Evolutionary conservation across 108 stramenopile genomes (phyloP), one percentile per base, ranked within the genome.

Genomic region (Epipyxis sp.): DNA sequence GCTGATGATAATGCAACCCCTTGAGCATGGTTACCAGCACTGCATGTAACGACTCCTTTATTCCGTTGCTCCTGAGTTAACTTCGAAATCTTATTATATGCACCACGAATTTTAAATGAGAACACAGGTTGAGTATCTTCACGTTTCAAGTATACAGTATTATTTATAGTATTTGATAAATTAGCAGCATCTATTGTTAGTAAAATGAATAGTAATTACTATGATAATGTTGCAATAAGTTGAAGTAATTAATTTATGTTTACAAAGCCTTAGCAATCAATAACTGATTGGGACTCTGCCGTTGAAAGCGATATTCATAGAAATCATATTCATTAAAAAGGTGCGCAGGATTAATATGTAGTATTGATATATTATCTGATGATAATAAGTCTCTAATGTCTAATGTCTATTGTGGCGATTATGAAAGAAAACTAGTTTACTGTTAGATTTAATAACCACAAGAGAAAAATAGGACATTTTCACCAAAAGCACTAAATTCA

Each of bases 21-120:
- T 76, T 98, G 97, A 0, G 97, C 97, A 81, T 98, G 97, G 83
- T 98, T 98, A 6, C 97, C 97, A 27, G 97, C 94, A 25, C 91
- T 93, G 83, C 97, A 98, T 0, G 95, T 94, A 30, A 98, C 95
- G 39, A 98, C 92, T 30, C 97, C 97, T 39, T 78, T 59, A 2
- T 78, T 78, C 42, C 94, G 81, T 57, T 90, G 80, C 0, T 81
- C 81, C 25, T 42, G 44, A 16, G 92, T 77, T 42, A 95, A 81
- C 79, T 87, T 87, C 0, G 91, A 91, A 90, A 98, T 94, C 82
- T 94, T 94, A 87, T 98, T 98, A 90, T 95, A 96, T 10, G 97
- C 97, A 35, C 97, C 97, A 37, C 95, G 89, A 61, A 98, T 88
- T 88, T 98, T 98, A 90, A 98, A 98, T 59, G 93, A 94, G 88